phyloP scores from a whole-genome alignment of 1,284 basidiomycete species.

The Entoloma clypeatum region DNA sequence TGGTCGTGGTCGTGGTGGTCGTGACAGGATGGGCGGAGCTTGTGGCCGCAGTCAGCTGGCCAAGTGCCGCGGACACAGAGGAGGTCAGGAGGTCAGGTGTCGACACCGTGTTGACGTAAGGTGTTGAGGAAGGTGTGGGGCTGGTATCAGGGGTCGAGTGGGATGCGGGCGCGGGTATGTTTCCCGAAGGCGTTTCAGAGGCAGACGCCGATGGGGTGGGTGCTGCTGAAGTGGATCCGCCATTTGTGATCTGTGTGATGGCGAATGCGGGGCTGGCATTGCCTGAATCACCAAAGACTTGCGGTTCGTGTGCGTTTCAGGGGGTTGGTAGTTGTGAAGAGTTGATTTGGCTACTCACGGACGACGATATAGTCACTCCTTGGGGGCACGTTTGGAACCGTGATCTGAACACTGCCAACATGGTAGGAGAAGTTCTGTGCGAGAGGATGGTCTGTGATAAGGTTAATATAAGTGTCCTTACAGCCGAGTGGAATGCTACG shows the following conservation, averaged over 20 bases:
- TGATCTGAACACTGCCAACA: conserved; percentile 47
- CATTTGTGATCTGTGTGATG: conserved; percentile 30
- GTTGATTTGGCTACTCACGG: conserved; percentile 27
- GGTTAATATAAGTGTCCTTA: conserved; percentile 2
- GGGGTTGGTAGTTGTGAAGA: conserved; percentile 10
- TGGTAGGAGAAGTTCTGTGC: conserved; percentile 53
- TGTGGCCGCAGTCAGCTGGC: no score
- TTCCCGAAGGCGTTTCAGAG: neutral
- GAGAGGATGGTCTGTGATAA: conserved; percentile 45
- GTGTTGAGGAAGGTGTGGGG: no score
- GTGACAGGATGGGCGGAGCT: no score
- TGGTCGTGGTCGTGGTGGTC: conserved; percentile 23
- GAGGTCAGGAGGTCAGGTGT: no score
- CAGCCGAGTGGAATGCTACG: conserved; percentile 8
- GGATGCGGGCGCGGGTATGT: conserved; percentile 5
- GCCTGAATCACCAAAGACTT: conserved; percentile 41
- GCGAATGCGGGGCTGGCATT: conserved; percentile 38
- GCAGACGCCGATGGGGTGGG: conserved; percentile 11
- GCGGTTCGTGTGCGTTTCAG: conserved; percentile 6
- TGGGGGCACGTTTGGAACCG: conserved; percentile 50
- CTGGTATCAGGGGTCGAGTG: conserved; percentile 16
- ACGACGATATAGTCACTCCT: conserved; percentile 38
- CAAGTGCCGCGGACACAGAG: no score
- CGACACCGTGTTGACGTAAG: no score
- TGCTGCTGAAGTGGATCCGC: conserved; percentile 13